A percentile compares a stretch with the other conserved stretches of the same genome.
phyloP scores from a whole-genome alignment of 345 rosid species.

The Populus tremula region DNA sequence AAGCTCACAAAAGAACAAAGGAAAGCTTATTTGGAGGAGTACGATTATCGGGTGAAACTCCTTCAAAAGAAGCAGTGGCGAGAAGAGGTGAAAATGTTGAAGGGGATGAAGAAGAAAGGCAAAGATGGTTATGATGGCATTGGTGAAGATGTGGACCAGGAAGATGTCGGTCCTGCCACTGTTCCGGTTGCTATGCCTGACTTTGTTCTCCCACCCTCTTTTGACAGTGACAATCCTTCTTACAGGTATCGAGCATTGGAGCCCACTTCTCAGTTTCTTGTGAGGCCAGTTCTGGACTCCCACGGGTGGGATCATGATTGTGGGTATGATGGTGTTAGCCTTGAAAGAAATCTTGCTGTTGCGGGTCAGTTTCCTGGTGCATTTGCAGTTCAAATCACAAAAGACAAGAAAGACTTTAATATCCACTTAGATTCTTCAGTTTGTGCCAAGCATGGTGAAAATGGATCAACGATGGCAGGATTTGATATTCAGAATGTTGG shows the following conservation, averaged over 20 bases:
- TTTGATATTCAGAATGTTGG: conserved; percentile 41
- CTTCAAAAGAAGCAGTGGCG: conserved; percentile 48
- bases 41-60: conserved; percentile 43
- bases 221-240: conserved; percentile 34
- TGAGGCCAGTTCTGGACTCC: conserved; percentile 39
- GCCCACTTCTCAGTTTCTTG: conserved; percentile 28
- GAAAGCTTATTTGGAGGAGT: conserved; percentile 43
- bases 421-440: conserved; percentile 39
- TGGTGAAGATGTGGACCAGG: conserved; percentile 19
- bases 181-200: conserved; percentile 37
- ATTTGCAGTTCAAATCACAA: conserved; percentile 35
- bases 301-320: conserved; percentile 45
- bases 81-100: conserved; percentile 32
- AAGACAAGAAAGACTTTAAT: conserved; percentile 41
- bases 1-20: conserved; percentile 41
- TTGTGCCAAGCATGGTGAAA: conserved; percentile 30
- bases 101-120: conserved; percentile 35
- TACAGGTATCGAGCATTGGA: conserved; percentile 39
- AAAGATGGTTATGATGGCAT: conserved; percentile 2
- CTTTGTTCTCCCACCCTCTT: conserved; percentile 37
- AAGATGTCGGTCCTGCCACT: conserved; percentile 26
- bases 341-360: conserved; percentile 32
- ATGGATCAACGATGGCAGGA: conserved; percentile 43
- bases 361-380: conserved; percentile 27
- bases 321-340: conserved; percentile 39